Percentiles rank a stretch among this genome's conserved stretches.
Evolutionary conservation across 176 grass and related monocot genomes (phyloP).

Genomic region (Hordeum marinum): DNA sequence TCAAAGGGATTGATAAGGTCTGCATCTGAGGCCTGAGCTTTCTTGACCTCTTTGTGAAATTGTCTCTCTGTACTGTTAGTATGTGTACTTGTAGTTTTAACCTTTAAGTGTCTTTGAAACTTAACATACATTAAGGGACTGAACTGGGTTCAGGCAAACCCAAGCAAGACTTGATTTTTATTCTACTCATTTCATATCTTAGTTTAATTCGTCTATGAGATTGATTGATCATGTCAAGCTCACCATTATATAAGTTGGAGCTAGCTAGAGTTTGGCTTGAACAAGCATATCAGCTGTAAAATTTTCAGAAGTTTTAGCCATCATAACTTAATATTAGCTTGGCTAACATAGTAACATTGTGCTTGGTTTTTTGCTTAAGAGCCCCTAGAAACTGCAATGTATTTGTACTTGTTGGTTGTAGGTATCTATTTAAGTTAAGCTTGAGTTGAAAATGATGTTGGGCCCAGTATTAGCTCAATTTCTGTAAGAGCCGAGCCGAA

Average conservation of each 20-base stretch:
- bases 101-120: background rate
- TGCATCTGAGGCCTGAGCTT: conserved; percentile 22
- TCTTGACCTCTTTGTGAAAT: conserved; percentile 7
- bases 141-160: background rate
- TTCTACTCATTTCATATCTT: background rate
- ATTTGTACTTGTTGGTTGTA: background rate
- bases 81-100: background rate
- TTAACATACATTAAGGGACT: conserved; percentile 11
- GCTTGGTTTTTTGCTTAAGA: background rate
- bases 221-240: background rate
- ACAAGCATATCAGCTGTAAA: background rate
- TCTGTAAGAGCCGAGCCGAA: conserved; percentile 9
- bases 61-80: conserved; percentile 2
- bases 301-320: conserved; percentile 4
- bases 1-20: conserved; percentile 76
- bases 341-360: background rate
- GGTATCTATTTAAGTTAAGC: background rate
- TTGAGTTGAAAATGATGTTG: background rate
- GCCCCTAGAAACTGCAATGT: conserved; percentile 7
- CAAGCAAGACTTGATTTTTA: background rate
- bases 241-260: background rate
- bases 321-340: background rate
- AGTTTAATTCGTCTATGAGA: background rate
- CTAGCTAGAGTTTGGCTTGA: background rate
- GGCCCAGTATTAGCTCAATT: background rate